Evolutionary conservation across 805 yeast genomes (phyloP).

Genomic region (Komagataella phaffii): DNA sequence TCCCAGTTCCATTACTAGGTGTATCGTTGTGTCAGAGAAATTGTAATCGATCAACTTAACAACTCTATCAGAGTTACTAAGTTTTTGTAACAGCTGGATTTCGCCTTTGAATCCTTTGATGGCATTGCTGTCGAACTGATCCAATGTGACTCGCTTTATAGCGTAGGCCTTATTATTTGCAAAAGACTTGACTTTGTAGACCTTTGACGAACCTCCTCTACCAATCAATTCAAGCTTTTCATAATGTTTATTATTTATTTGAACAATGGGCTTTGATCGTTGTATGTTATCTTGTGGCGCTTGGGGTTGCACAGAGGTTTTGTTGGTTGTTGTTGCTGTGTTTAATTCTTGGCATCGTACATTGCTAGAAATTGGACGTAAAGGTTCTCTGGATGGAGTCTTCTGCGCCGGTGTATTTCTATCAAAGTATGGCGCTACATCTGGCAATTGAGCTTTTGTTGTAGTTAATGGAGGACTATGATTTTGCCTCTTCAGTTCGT

Average conservation of each 20-base stretch:
- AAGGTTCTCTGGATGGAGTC: slow-evolving; percentile 4
- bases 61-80: slow-evolving; percentile 55
- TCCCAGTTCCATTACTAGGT: slow-evolving; percentile 89
- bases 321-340: neutral
- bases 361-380: slow-evolving; percentile 1
- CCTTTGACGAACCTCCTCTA: slow-evolving; percentile 87
- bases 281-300: neutral
- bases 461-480: slow-evolving; percentile 7
- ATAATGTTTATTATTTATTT: slow-evolving; percentile 49
- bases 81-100: slow-evolving; percentile 53
- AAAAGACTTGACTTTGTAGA: slow-evolving; percentile 57
- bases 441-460: slow-evolving; percentile 7
- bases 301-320: neutral
- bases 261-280: slow-evolving; percentile 4
- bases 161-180: slow-evolving; percentile 52
- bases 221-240: slow-evolving; percentile 73
- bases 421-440: slow-evolving; percentile 1
- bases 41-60: slow-evolving; percentile 67
- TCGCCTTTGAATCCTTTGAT: slow-evolving; percentile 81
- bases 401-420: slow-evolving; percentile 9
- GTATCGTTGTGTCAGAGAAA: slow-evolving; percentile 48
- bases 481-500: slow-evolving; percentile 8
- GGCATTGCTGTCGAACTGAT: slow-evolving; percentile 66
- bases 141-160: slow-evolving; percentile 67
- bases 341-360: slow-evolving; percentile 4